Percentiles rank a stretch among this genome's conserved stretches.
These are phyloP conservation scores for Fusarium buxicola DNA, from an alignment of 2,329 filamentous ascomycete species.

Conservation along the genomic window DNA sequence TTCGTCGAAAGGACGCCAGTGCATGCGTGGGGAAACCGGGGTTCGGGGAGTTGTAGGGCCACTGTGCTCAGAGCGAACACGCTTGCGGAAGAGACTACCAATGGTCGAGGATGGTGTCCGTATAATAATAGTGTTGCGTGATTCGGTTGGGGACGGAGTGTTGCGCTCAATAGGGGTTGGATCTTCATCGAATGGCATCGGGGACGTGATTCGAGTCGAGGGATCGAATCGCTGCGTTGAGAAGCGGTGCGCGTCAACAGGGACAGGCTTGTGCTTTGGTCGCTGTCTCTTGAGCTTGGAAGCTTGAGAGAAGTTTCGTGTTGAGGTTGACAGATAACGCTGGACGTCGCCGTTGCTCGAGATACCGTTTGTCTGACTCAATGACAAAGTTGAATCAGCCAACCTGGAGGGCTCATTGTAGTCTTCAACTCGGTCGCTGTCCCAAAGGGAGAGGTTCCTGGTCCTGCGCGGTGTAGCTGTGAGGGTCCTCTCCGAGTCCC, in stretches of 20 bases:
- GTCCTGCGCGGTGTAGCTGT: constrained; percentile 22
- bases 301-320: constrained; percentile 23
- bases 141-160: constrained; percentile 24
- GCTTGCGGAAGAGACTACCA: constrained; percentile 44
- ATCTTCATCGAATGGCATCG: not conserved
- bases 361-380: not conserved
- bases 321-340: constrained; percentile 6
- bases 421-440: not conserved
- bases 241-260: constrained; percentile 12
- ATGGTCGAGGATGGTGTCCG: constrained; percentile 43
- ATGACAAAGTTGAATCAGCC: not conserved
- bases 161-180: not conserved
- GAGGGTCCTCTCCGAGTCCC: constrained; percentile 21
- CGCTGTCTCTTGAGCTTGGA: constrained; percentile 13
- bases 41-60: constrained; percentile 33
- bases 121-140: constrained; percentile 2
- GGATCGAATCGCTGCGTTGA: constrained; percentile 25
- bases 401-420: not conserved
- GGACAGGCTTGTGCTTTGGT: constrained; percentile 4
- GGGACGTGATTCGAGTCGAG: constrained; percentile 13
- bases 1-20: constrained; percentile 47
- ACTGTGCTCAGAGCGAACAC: constrained; percentile 35
- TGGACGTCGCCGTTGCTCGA: constrained; percentile 4
- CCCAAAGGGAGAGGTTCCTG: constrained; percentile 6
- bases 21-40: constrained; percentile 32